Evolutionary conservation across 1,284 basidiomycete genomes (phyloP), one percentile per base, ranked within the genome.

Genomic region (Puccinia triticina): DNA sequence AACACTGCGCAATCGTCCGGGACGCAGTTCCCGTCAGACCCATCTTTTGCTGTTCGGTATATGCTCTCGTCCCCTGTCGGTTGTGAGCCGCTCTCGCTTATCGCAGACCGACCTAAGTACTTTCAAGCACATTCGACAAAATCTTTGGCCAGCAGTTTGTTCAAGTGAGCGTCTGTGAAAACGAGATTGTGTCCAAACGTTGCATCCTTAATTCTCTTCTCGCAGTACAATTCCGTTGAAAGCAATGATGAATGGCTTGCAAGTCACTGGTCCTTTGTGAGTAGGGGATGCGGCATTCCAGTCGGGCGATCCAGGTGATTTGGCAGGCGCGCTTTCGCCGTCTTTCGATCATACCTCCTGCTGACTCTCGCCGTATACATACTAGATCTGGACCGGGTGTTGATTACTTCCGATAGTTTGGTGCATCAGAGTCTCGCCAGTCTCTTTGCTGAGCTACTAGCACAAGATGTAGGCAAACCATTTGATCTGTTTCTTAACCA

Each of bases 41-140:
- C 66, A 71, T 72, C 23, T 79, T n/a, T 67, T 67, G 16, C 57
- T 71, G 40, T 21, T 79, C 26, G 77, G 72, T 32, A 79, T 79
- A 16, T 71, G 66, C 16, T 71, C 77, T 55, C 64, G 77, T 26
- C 50, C 46, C 32, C 5, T 77, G 23, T 18, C 66, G 0, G 18
- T 2, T 48, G 4, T 18, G 21, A n/a, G 53, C 21, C n/a, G 46
- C 59, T 14, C n/a, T 29, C 37, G 32, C 18, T 74, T 11, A 4
- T 29, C 34, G 3, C 46, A 81, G 78, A 81, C 69, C 29, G 53
- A 29, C 4, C 23, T 61, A n/a, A n/a, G n/a, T n/a, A 43, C 74
- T 55, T 23, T 73, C 72, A 21, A 64, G 26, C 16, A 81, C 78
- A 0, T 81, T 81, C 50, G 69, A 71, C 29, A 73, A 74, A 81